Base-by-base conservation (phyloP, 2,329 filamentous ascomycete species). In the Sarocladium brachiariae region DNA sequence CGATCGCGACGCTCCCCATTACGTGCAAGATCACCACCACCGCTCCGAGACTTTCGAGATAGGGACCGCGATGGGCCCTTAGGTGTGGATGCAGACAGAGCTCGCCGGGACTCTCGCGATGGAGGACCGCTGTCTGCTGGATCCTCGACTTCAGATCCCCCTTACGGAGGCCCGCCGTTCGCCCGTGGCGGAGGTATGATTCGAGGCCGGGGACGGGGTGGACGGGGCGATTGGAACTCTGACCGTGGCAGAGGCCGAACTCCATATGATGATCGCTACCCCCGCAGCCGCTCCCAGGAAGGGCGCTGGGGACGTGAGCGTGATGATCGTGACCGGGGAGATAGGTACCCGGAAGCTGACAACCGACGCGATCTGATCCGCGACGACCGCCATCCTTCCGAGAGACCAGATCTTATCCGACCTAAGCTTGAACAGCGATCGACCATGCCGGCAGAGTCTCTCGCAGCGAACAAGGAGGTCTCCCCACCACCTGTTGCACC, bases 81-180 rank as follows among this genome's bases (percentile, higher is more conserved):
- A 27, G 82, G 81, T 43, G 70, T 86, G 6, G 86, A 90, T 56
- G 74, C 81, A 7, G 81, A 84, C 52, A 77, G 86, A 52, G 80
- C 82, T 16, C 75, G 86, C 50, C 75, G 86, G 43, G 82, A 78
- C 14, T 89, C 86, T 8, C 76, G 87, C 59, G 87, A 91, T 59
- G 86, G 65, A 9, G 70, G 86, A 0, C 85, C 86, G 10, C 77
- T 82, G 19, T 87, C 85, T 1, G 84, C 83, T 16, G 83, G 83
- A 4, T 88, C 86, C 2, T 81, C 81, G 9, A 82, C 81, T 19
- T 87, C 86, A 0, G 86, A 90, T 25, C 30, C 46, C 24, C 33
- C 30, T 4, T 35, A 37, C 16, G 46, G 46, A 35, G 30, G 18
- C 54, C 76, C 80, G 11, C 74, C 78, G 1, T 83, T 84, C 51